Percentiles rank a stretch among this genome's conserved stretches.
phyloP scores from a whole-genome alignment of 257 asterid species.

The Solanum chiquidenum region DNA sequence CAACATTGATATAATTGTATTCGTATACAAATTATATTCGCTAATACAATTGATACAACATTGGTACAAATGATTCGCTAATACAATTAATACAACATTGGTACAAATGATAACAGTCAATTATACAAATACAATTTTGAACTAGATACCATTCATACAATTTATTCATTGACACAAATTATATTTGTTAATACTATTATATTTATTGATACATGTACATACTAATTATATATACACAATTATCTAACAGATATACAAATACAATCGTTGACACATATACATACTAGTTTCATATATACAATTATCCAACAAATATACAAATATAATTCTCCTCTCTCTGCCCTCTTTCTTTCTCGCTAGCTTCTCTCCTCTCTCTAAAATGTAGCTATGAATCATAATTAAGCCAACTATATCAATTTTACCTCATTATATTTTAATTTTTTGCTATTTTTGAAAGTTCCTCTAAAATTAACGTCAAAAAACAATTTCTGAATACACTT shows the following conservation, averaged over 20 bases:
- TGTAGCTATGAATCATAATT: too few relatives aligned
- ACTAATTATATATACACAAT: too few relatives aligned
- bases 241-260: neutral
- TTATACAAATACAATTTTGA: neutral
- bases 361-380: neutral
- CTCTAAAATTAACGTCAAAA: too few relatives aligned
- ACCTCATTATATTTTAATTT: neutral
- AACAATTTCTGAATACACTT: neutral
- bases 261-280: too few relatives aligned
- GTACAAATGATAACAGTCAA: neutral
- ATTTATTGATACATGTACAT: neutral
- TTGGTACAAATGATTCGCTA: too few relatives aligned
- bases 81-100: neutral
- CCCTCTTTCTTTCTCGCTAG: neutral
- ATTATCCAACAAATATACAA: too few relatives aligned
- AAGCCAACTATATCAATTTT: too few relatives aligned
- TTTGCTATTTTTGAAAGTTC: neutral
- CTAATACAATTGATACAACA: too few relatives aligned
- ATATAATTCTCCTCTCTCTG: neutral
- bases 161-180: neutral
- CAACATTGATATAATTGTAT: too few relatives aligned
- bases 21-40: too few relatives aligned
- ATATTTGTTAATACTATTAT: neutral
- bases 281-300: too few relatives aligned
- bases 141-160: neutral